Evolutionary conservation across 305 asterid species (phyloP).

Genomic region (Fraxinus angustifolia): DNA sequence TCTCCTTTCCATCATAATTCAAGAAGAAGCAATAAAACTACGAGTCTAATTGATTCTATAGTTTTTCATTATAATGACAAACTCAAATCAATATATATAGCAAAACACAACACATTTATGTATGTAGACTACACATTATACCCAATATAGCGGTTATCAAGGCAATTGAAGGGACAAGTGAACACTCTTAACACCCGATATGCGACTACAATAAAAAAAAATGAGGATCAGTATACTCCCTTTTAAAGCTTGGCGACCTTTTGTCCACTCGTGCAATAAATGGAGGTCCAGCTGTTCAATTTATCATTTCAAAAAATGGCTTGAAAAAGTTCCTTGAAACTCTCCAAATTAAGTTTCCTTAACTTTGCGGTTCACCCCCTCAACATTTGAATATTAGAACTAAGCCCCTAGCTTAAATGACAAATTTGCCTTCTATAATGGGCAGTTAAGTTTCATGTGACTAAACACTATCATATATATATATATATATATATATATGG

Average conservation of each 20-base stretch:
- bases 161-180: neutral
- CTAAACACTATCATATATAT: neutral
- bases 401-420: neutral
- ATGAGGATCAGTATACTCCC: neutral
- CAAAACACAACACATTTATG: neutral
- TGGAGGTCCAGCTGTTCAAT: neutral
- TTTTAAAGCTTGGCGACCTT: no score
- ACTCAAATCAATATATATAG: no score
- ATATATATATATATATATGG: no score
- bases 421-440: neutral
- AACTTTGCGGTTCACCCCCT: neutral
- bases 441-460: neutral
- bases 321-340: neutral
- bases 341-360: neutral
- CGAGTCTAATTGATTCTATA: neutral
- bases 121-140: neutral
- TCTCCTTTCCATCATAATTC: conserved; percentile 25
- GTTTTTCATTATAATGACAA: neutral
- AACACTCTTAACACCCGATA: neutral
- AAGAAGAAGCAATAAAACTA: neutral
- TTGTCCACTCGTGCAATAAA: neutral
- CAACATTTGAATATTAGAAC: neutral
- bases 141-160: neutral
- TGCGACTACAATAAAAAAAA: neutral
- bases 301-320: neutral